Evolutionary conservation across 176 grass and related monocot genomes (phyloP).

Genomic region (Bonia amplexicaulis): DNA sequence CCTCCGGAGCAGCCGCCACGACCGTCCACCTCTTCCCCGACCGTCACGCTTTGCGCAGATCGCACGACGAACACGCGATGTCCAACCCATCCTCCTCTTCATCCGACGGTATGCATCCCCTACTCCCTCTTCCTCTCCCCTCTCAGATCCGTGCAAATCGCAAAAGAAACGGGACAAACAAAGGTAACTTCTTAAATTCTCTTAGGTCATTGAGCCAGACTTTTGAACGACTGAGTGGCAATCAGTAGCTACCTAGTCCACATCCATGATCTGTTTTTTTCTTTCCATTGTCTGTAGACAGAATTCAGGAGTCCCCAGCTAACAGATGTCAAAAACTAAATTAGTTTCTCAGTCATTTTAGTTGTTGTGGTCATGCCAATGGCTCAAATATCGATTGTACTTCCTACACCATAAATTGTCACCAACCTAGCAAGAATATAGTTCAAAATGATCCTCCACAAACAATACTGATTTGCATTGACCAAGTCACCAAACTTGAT

Average conservation of each 20-base stretch:
- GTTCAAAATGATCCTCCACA: not conserved
- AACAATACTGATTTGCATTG: not conserved
- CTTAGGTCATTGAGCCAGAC: not conserved
- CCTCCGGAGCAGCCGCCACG: too few relatives aligned
- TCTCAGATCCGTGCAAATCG: too few relatives aligned
- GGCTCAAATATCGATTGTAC: not conserved
- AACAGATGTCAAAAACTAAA: not conserved
- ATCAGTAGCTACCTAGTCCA: not conserved
- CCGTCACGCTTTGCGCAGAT: too few relatives aligned
- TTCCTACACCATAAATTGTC: not conserved
- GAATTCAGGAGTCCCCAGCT: not conserved
- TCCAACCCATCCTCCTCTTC: too few relatives aligned
- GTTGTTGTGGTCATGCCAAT: not conserved
- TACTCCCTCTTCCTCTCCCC: too few relatives aligned
- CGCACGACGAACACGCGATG: too few relatives aligned
- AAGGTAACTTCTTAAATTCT: not conserved
- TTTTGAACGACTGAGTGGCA: not conserved
- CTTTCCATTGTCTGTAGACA: not conserved
- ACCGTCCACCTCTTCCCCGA: too few relatives aligned
- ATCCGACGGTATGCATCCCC: too few relatives aligned
- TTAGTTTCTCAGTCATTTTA: not conserved
- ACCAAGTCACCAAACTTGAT: not conserved
- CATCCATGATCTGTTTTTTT: not conserved
- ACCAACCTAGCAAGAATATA: not conserved
- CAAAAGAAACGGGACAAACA: too few relatives aligned